phyloP scores from a whole-genome alignment of 2,329 filamentous ascomycete species.

The Penicillium sp. region DNA sequence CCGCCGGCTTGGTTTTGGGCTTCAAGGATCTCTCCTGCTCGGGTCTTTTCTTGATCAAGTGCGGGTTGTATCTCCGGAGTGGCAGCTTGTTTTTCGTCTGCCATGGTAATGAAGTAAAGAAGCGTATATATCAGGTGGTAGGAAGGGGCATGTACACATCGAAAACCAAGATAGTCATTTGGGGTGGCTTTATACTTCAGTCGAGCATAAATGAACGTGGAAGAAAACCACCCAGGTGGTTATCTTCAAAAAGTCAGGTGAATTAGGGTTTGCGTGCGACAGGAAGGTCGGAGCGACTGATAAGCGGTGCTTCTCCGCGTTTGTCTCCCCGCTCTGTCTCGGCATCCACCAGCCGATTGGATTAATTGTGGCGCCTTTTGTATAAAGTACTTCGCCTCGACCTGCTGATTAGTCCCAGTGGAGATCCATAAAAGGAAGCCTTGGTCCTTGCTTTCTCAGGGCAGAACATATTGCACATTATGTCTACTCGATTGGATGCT shows the following conservation, averaged over 20 bases:
- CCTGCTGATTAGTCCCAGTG: not conserved
- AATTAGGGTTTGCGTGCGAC: constrained; percentile 4
- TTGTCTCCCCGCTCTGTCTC: not conserved
- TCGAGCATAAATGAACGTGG: not conserved
- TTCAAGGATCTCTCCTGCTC: constrained; percentile 10
- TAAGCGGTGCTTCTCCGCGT: constrained; percentile 8
- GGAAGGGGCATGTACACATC: not conserved
- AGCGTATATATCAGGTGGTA: not conserved
- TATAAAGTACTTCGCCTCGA: not conserved
- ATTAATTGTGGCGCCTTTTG: not conserved
- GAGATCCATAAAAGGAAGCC: constrained; percentile 3
- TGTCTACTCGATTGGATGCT: constrained; percentile 13
- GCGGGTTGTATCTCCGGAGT: not conserved
- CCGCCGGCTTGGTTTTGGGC: constrained; percentile 1
- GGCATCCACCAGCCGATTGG: not conserved
- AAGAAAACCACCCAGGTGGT: not conserved
- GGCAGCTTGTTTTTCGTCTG: constrained; percentile 1
- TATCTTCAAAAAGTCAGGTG: not conserved
- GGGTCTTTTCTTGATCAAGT: constrained; percentile 1
- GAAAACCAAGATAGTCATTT: not conserved
- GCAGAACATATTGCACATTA: not conserved
- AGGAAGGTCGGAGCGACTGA: constrained; percentile 12
- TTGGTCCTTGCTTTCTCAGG: not conserved
- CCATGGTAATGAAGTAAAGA: not conserved
- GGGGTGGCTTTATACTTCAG: not conserved